phyloP scores from a whole-genome alignment of 768 basidiomycete species.

The Tubosaeta sp. region DNA sequence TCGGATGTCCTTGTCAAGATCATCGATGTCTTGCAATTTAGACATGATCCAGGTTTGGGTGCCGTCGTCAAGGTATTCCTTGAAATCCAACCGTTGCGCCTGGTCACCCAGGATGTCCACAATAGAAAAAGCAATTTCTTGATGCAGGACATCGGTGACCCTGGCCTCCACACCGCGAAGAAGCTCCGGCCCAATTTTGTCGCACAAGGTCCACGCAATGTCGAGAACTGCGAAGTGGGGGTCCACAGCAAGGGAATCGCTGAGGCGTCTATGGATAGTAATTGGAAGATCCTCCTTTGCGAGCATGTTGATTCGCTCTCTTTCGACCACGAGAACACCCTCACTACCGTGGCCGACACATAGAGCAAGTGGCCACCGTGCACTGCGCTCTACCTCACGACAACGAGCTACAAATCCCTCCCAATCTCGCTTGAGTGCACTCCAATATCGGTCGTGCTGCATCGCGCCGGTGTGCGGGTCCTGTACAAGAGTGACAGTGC shows the following conservation, averaged over 20 bases:
- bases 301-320: constrained; percentile 68
- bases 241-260: constrained; percentile 42
- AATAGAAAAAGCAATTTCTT: constrained; percentile 75
- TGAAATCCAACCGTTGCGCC: constrained; percentile 48
- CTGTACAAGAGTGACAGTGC: constrained; percentile 68
- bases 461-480: constrained; percentile 78
- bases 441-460: constrained; percentile 78
- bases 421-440: constrained; percentile 87
- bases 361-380: constrained; percentile 74
- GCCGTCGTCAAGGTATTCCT: constrained; percentile 55
- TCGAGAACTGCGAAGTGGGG: constrained; percentile 54
- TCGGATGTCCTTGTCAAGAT: constrained; percentile 53
- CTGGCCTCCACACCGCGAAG: constrained; percentile 56
- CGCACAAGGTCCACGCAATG: constrained; percentile 59
- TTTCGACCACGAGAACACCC: constrained; percentile 63
- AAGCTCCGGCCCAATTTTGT: constrained; percentile 54
- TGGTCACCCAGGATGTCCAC: constrained; percentile 71
- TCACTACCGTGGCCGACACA: constrained; percentile 39
- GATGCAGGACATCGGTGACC: constrained; percentile 61
- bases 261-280: constrained; percentile 48
- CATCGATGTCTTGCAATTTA: constrained; percentile 51
- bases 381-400: constrained; percentile 83
- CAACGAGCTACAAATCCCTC: constrained; percentile 92
- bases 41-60: constrained; percentile 58
- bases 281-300: constrained; percentile 67